Percentiles rank a stretch among this genome's conserved stretches.
Conservation (phyloP, 2,329 filamentous ascomycete species). For the Scytalidium sp. region DNA sequence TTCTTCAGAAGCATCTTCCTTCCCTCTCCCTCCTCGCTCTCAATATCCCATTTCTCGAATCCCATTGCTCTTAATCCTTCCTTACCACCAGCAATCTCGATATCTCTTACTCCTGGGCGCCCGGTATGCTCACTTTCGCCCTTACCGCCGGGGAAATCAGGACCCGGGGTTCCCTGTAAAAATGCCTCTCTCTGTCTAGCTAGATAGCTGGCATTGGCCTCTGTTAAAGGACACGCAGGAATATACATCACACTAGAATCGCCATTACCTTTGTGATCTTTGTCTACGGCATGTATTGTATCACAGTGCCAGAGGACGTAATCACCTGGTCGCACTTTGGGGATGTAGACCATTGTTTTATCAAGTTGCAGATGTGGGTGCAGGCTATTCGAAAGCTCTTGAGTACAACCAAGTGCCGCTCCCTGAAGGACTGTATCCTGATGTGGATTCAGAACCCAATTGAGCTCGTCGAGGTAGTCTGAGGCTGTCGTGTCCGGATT, state of each 20-base stretch:
- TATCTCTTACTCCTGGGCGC: constrained; percentile 30
- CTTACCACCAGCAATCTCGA: constrained; percentile 41
- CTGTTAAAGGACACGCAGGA: constrained; percentile 78
- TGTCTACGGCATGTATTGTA: constrained; percentile 72
- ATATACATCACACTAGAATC: constrained; percentile 91
- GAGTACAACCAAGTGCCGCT: constrained; percentile 59
- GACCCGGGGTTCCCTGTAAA: constrained; percentile 61
- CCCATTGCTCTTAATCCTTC: constrained; percentile 57
- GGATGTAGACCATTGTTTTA: constrained; percentile 63
- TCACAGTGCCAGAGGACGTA: constrained; percentile 63
- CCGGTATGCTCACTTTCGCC: constrained; percentile 59
- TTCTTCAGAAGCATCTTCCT: constrained; percentile 4
- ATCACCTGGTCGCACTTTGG: constrained; percentile 61
- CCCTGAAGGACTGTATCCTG: constrained; percentile 61
- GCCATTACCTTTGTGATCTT: constrained; percentile 63
- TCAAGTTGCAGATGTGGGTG: constrained; percentile 64
- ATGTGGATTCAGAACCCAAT: constrained; percentile 54
- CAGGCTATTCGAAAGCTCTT: constrained; percentile 57
- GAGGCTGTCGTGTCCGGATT: constrained; percentile 34
- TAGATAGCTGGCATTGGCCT: constrained; percentile 69
- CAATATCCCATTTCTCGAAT: constrained; percentile 44
- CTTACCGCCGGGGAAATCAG: constrained; percentile 69
- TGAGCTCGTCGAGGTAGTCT: constrained; percentile 48
- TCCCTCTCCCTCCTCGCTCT: constrained; percentile 1
- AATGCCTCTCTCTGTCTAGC: constrained; percentile 70